Evolutionary conservation across 1,284 basidiomycete genomes (phyloP).

Genomic region (Schizophyllum commune): DNA sequence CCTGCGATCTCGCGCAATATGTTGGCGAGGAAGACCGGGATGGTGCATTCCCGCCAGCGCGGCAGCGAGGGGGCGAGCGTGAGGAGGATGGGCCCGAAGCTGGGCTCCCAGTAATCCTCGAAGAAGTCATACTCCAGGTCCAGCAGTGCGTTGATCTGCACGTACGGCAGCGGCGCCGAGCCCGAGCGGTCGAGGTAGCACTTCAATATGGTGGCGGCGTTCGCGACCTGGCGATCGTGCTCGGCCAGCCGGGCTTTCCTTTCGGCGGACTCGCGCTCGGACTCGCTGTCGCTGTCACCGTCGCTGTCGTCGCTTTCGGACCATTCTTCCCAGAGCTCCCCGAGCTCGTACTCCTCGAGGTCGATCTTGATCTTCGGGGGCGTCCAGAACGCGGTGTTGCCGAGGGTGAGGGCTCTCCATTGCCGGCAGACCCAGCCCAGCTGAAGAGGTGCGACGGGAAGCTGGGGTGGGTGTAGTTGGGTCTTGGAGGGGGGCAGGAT

Average conservation of each 20-base stretch:
- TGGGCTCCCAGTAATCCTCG: neutral
- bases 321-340: neutral
- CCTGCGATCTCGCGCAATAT: neutral
- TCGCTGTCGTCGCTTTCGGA: neutral
- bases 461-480: neutral
- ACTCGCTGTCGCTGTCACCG: too few species aligned
- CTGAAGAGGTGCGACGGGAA: neutral
- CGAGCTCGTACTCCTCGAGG: neutral
- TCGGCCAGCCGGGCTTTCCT: neutral
- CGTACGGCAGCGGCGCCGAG: neutral
- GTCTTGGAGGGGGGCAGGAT: neutral
- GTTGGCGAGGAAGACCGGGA: neutral
- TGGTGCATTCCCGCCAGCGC: neutral
- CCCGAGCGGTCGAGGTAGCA: neutral
- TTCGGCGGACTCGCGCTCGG: neutral
- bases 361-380: neutral
- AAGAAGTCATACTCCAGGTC: neutral
- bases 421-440: neutral
- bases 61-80: neutral
- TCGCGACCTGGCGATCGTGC: neutral
- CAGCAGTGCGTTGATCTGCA: neutral
- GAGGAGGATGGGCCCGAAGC: neutral
- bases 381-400: neutral
- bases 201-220: neutral
- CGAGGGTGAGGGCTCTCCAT: neutral